A percentile compares a stretch with the other conserved stretches of the same genome.
These are phyloP conservation scores for Aspergillus quadrilineatus DNA, from an alignment of 2,329 filamentous ascomycete genomes.

Conservation along the genomic window DNA sequence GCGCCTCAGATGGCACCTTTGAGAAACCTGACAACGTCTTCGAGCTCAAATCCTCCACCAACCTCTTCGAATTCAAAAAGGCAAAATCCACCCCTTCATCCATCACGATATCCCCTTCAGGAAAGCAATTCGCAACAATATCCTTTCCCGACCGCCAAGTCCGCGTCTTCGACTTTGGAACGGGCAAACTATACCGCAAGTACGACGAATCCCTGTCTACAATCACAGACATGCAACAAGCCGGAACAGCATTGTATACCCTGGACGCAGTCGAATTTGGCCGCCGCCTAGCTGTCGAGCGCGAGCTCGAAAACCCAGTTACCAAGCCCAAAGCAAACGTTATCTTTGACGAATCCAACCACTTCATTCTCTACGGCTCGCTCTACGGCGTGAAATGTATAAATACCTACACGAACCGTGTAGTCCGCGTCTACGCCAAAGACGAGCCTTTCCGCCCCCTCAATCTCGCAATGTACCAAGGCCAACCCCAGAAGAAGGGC, in stretches of 20 bases:
- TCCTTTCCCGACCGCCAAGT: constrained; percentile 94
- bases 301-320: constrained; percentile 72
- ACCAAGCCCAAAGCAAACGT: constrained; percentile 75
- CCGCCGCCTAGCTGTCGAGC: constrained; percentile 78
- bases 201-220: constrained; percentile 93
- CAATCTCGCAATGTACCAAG: constrained; percentile 86
- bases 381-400: constrained; percentile 91
- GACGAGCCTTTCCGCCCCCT: constrained; percentile 85
- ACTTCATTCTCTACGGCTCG: constrained; percentile 93
- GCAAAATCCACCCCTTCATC: constrained; percentile 80
- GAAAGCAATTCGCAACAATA: constrained; percentile 80
- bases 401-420: constrained; percentile 90
- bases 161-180: constrained; percentile 86
- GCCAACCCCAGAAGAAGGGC: constrained; percentile 89
- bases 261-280: constrained; percentile 92
- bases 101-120: constrained; percentile 80
- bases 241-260: constrained; percentile 76
- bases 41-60: constrained; percentile 88
- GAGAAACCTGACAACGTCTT: constrained; percentile 93
- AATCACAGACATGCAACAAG: constrained; percentile 91
- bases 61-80: constrained; percentile 96
- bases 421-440: constrained; percentile 84
- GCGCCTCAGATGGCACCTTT: constrained; percentile 68
- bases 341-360: constrained; percentile 90
- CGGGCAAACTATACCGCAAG: constrained; percentile 82